phyloP scores from a whole-genome alignment of 2,329 filamentous ascomycete species.

The Bretziella fagacearum region DNA sequence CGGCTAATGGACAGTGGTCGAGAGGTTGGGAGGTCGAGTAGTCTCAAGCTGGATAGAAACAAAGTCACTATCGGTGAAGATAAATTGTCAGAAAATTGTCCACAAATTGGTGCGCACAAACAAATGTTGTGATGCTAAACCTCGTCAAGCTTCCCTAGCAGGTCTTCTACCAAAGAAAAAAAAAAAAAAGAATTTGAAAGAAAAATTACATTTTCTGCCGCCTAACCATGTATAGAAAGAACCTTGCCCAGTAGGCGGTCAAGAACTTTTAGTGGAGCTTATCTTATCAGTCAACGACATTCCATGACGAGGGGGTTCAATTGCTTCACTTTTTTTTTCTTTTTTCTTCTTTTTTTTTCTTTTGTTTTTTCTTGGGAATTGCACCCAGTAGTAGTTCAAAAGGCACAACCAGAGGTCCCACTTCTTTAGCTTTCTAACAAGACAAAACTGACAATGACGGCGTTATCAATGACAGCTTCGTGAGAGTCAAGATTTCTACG shows the following conservation, averaged over 20 bases:
- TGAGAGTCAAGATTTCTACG: neutral
- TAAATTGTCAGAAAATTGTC: too few species aligned
- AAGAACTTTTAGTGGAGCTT: slow-evolving; percentile 6
- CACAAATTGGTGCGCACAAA: too few species aligned
- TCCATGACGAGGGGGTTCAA: slow-evolving; percentile 3
- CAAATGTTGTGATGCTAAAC: too few species aligned
- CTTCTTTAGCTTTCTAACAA: slow-evolving; percentile 2
- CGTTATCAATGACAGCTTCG: neutral
- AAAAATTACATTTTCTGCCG: slow-evolving; percentile 15
- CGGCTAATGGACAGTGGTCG: neutral
- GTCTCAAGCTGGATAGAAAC: too few species aligned
- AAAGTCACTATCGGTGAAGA: too few species aligned
- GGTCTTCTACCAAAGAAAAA: too few species aligned
- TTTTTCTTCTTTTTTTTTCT: neutral
- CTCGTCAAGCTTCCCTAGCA: too few species aligned
- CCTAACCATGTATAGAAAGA: slow-evolving; percentile 1
- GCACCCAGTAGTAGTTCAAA: neutral
- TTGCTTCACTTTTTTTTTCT: neutral
- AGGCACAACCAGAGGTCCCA: neutral
- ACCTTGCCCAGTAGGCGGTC: slow-evolving; percentile 9
- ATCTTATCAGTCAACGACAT: slow-evolving; percentile 13
- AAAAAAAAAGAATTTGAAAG: slow-evolving; percentile 1
- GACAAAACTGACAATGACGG: neutral
- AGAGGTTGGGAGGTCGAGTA: too few species aligned
- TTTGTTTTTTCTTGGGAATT: neutral